These are phyloP conservation scores for Lactarius pseudohatsudake DNA, from an alignment of 768 basidiomycete species.

Conservation along the genomic window DNA sequence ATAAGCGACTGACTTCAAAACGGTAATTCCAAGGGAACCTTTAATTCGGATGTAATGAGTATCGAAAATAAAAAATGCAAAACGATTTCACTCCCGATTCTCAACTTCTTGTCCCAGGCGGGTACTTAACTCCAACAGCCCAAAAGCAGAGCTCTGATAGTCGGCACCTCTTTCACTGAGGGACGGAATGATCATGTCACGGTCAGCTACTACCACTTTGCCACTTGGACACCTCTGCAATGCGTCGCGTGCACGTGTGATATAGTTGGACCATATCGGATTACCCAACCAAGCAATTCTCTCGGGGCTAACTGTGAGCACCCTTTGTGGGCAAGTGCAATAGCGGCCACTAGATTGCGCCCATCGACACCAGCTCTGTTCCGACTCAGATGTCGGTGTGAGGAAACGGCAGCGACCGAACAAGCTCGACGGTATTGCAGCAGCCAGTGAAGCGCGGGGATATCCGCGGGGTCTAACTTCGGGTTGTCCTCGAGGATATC, in stretches of 20 bases:
- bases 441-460: background rate
- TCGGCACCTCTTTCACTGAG: too few species aligned
- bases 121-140: too few species aligned
- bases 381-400: background rate
- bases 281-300: background rate
- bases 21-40: background rate
- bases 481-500: background rate
- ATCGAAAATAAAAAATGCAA: background rate
- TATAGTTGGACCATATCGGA: background rate
- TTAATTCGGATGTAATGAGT: background rate
- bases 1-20: background rate
- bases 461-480: background rate
- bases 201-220: too few species aligned
- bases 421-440: conserved; percentile 8
- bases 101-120: background rate
- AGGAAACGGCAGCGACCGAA: background rate
- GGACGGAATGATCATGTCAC: too few species aligned
- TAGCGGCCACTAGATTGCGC: background rate
- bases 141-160: too few species aligned
- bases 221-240: too few species aligned
- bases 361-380: background rate
- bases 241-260: background rate
- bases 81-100: background rate
- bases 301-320: background rate
- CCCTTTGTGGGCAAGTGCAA: background rate